Evolutionary conservation across 345 rosid species (phyloP), one percentile per base, ranked within the genome.

Genomic region (Aquilaria yunnanensis): DNA sequence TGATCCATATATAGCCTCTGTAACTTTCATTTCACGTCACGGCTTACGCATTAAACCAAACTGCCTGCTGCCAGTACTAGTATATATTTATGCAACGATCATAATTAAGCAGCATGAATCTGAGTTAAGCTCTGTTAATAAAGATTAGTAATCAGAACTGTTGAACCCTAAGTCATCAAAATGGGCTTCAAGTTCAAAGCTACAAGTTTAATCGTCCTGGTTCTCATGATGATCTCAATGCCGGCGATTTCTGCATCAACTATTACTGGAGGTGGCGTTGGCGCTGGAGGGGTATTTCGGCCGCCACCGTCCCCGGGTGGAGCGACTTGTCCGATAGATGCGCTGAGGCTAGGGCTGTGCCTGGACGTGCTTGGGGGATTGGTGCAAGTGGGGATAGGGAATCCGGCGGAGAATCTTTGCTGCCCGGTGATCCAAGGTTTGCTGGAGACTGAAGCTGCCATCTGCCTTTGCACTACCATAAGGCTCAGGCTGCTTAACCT

Each of bases 391-490:
- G 88, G 91, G 16, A 59, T 80, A 29, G 91, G 88, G 29, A 74
- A 81, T 54, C 84, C 86, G 3, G 88, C 77, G 56, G 86, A 75
- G 60, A 85, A 83, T 61, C 60, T 68, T 41, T 85, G 91, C 59
- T 85, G 91, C 69, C 88, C 91, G 51, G 71, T 85, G 65, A 68
- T 85, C 45, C 9, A 56, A 63, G 91, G 91, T 49, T 67, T 85
- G 61, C 67, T 78, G 16, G 91, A 83, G 63, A 34, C 75, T 61
- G 86, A 83, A 75, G 91, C 91, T 53, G 91, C 88, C 9, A 59
- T 77, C 48, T 85, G 91, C 72, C 73, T 85, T 57, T 85, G 91
- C 72, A 85, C 86, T 34, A 78, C 86, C 23, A 75, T 85, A 64
- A 83, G 81, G 74, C 73, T 85, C 37, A 83, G 81, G 80, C 78